phyloP scores from a whole-genome alignment of 83 land plant species.

The Picea abies region DNA sequence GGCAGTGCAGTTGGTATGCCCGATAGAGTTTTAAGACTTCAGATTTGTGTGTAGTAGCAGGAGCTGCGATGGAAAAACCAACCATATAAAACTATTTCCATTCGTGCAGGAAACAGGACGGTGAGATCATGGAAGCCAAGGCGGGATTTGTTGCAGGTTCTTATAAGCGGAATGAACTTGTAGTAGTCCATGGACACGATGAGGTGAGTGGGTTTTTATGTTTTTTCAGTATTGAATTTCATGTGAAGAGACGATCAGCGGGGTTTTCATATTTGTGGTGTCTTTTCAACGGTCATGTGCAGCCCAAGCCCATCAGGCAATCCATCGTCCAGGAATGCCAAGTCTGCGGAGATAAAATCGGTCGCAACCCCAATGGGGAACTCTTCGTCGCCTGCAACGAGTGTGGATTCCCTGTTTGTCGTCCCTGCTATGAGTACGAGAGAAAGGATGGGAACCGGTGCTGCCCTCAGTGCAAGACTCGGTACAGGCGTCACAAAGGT shows the following conservation, averaged over 20 bases:
- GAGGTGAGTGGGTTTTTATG: slow-evolving; percentile 22
- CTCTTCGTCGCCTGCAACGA: slow-evolving; percentile 63
- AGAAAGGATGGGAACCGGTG: slow-evolving; percentile 56
- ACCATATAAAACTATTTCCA: slow-evolving; percentile 10
- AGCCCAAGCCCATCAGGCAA: slow-evolving; percentile 65
- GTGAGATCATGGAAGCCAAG: slow-evolving; percentile 19
- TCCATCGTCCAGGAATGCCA: slow-evolving; percentile 52
- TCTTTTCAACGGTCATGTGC: slow-evolving; percentile 19
- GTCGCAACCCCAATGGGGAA: slow-evolving; percentile 39
- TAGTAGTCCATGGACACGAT: slow-evolving; percentile 33
- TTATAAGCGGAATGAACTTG: slow-evolving; percentile 27
- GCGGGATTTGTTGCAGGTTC: slow-evolving; percentile 46
- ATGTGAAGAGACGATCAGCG: background rate
- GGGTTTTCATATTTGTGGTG: background rate
- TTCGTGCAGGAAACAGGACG: background rate
- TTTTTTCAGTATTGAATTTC: background rate
- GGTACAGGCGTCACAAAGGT: slow-evolving; percentile 85
- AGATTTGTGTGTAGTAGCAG: background rate
- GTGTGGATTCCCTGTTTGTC: slow-evolving; percentile 74
- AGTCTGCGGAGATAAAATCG: slow-evolving; percentile 69
- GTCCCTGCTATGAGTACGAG: slow-evolving; percentile 78
- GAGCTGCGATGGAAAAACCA: background rate
- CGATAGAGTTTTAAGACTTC: background rate
- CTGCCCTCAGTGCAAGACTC: slow-evolving; percentile 76
- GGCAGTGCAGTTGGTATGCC: background rate